Base-by-base conservation (phyloP, 345 rosid genomes). In the Camelina sativa region DNA sequence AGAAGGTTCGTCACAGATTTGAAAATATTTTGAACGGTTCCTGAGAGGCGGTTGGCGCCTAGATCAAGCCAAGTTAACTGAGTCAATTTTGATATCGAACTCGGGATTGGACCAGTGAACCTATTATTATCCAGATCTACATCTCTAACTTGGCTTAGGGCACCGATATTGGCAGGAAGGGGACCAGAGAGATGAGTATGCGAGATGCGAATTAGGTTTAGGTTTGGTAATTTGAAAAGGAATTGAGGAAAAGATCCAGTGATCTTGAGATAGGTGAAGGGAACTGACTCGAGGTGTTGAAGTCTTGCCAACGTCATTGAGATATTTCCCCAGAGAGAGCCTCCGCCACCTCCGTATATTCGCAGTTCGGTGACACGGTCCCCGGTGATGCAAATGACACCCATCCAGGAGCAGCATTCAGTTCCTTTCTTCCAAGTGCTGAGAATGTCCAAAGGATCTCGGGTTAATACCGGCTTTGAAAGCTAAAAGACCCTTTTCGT, bases 141-240 rank as follows among this genome's bases (percentile, higher is more conserved):
- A 1, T 62, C 84, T 4, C 46, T 59, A 0, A 91, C 82, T 12
- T 74, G 84, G 34, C 74, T 67, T 56, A 87, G 25, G 63, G 62
- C 69, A 46, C 91, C 91, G 44, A 86, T 67, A 32, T 66, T 68
- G 1, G 23, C 41, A 0, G 92, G 91, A 44, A 84, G 35, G 8
- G 35, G 86, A 73, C 95, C 97, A 11, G 89, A 85, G 68, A 89
- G 87, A 77, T 28, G 68, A 83, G 67, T 85, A 80, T 83, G 80
- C 34, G 87, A 85, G 6, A 91, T 71, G 82, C 82, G 80, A 9
- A 91, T 63, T 55, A 0, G 83, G 5, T 47, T 38, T 59, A 89
- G 81, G 8, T 84, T 67, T 11, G 90, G 89, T 16, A 91, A 47
- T 44, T 69, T 67, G 75, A 84, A 83, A 7, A 89, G 2, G 47